Evolutionary conservation across 2,329 filamentous ascomycete species (phyloP).

Genomic region (Ophiostoma sp.): DNA sequence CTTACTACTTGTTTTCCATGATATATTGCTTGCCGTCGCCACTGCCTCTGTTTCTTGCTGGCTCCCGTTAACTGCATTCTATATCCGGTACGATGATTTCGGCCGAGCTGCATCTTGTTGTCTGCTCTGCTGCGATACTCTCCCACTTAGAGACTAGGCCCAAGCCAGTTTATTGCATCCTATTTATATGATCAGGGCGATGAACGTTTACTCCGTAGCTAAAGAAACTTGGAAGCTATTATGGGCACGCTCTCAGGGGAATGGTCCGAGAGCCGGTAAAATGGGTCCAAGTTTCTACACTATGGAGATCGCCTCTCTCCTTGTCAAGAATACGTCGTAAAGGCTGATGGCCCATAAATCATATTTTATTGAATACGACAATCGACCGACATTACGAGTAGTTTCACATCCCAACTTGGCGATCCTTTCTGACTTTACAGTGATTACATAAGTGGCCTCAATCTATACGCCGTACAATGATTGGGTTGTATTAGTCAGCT

Average conservation of each 20-base stretch:
- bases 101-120: too few species aligned
- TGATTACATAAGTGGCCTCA: too few species aligned
- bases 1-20: too few species aligned
- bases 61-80: too few species aligned
- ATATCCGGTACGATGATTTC: too few species aligned
- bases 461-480: too few species aligned
- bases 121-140: too few species aligned
- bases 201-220: background rate
- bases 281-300: background rate
- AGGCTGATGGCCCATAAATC: background rate
- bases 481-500: too few species aligned
- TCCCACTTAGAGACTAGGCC: too few species aligned
- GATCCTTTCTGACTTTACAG: background rate
- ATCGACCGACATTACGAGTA: background rate
- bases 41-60: too few species aligned
- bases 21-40: too few species aligned
- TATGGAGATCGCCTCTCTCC: background rate
- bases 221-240: background rate
- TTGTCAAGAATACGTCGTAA: background rate
- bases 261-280: slow-evolving; percentile 3
- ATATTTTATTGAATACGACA: slow-evolving; percentile 4
- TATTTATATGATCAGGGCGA: background rate
- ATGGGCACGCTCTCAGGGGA: slow-evolving; percentile 4
- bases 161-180: background rate
- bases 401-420: slow-evolving; percentile 6